These are phyloP conservation scores for Puccinia horiana DNA, from an alignment of 1,284 basidiomycete species.

Conservation along the genomic window DNA sequence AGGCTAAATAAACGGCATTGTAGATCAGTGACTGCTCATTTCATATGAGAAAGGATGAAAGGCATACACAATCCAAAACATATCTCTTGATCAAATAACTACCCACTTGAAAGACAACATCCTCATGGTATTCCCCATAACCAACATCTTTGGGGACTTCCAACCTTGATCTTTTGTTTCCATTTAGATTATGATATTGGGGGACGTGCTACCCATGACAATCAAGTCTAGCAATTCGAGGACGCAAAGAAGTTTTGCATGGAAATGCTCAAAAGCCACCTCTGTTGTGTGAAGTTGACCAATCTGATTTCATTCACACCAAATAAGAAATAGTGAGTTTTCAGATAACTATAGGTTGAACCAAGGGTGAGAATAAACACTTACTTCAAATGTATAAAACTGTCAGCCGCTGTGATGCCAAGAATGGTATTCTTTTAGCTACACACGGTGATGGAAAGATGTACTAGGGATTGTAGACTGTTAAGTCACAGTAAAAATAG, in stretches of 20 bases:
- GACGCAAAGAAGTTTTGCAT: neutral
- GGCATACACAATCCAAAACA: neutral
- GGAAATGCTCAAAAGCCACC: neutral
- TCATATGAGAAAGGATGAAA: neutral
- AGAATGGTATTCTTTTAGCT: too few species aligned
- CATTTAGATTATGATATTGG: neutral
- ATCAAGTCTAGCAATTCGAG: slow-evolving; percentile 1
- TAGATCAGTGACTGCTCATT: neutral
- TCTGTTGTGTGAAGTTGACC: slow-evolving; percentile 8
- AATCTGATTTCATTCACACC: slow-evolving; percentile 1
- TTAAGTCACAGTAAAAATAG: too few species aligned
- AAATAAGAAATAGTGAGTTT: neutral
- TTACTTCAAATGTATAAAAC: slow-evolving; percentile 13
- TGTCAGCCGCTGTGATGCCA: too few species aligned
- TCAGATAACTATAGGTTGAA: neutral
- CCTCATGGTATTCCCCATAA: slow-evolving; percentile 8
- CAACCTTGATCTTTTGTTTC: neutral
- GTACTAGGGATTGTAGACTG: too few species aligned
- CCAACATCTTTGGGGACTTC: neutral
- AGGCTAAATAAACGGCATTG: neutral
- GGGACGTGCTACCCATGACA: neutral
- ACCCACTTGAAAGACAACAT: neutral
- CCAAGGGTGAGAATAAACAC: neutral
- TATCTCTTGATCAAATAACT: slow-evolving; percentile 6
- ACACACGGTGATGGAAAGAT: too few species aligned